These are phyloP conservation scores for Cercospora brassicicola DNA, from an alignment of 2,329 filamentous ascomycete species.

Conservation along the genomic window DNA sequence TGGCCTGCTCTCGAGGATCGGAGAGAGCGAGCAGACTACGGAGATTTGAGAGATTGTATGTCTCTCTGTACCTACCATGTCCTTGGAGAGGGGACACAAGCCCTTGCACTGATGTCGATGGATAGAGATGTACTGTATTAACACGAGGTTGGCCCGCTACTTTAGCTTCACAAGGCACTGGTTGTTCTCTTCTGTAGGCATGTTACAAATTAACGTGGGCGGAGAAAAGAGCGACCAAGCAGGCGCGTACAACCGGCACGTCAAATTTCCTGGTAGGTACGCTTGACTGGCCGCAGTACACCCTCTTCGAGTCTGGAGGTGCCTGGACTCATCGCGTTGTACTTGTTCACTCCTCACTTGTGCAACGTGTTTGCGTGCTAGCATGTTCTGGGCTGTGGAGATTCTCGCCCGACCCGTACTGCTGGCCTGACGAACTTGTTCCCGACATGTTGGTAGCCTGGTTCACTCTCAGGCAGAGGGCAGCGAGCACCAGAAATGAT, in stretches of 20 bases:
- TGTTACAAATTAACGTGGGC: constrained; percentile 10
- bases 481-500: background rate
- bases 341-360: constrained; percentile 11
- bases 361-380: constrained; percentile 1
- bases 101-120: background rate
- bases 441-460: background rate
- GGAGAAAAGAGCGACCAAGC: constrained; percentile 13
- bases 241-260: constrained; percentile 14
- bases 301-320: background rate
- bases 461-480: background rate
- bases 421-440: background rate
- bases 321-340: background rate
- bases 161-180: background rate
- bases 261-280: constrained; percentile 9
- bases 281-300: constrained; percentile 10
- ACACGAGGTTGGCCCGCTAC: background rate
- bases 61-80: constrained; percentile 6
- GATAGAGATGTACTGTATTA: background rate
- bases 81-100: background rate
- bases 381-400: background rate
- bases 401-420: background rate
- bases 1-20: constrained; percentile 1
- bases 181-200: constrained; percentile 1
- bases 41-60: constrained; percentile 11
- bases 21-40: constrained; percentile 6